Evolutionary conservation across 192 early-diverging fungal genomes (phyloP), one percentile per base, ranked within the genome.

Genomic region (Backusella macrospora): DNA sequence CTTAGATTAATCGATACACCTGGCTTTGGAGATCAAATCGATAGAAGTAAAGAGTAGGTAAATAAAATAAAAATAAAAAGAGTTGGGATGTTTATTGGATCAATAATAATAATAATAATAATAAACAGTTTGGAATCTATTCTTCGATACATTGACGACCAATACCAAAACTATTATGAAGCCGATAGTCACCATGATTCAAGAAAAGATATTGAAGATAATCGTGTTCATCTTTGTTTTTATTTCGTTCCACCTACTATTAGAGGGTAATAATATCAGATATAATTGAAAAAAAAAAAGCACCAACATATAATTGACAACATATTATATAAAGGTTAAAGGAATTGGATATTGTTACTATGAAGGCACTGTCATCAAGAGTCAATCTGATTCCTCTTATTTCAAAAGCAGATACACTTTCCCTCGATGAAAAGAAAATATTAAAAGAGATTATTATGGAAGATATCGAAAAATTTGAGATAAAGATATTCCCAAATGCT

Each of bases 171-270:
- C 76, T 95, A 95, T 78, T 88, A 96, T 85, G 85, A 89, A 70
- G 92, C 92, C 76, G 98, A 98, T 82, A 82, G 88, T 77, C 84
- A 91, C 76, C 83, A 90, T 39, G 79, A 76, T 80, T 85, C 93
- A 71, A 87, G 96, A 73, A 85, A 87, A 68, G 85, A 91, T 62
- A 86, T 91, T 47, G 90, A 94, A 73, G 96, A 99, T 81, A 90
- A 96, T 78, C 90, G 98, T 46, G 94, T 98, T 47, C 95, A 99
- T 82, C 95, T 90, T 48, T 95, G 96, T 75, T 85, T 99, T 72
- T 99, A 98, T 87, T 99, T 99, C 85, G 95, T 99, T 79, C 90
- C 92, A 45, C 96, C 98, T 65, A 96, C 94, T 72, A 96, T 96
- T 49, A 95, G 97, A 86, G 89, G 86, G 93, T 87, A 85, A 70